Evolutionary conservation across 1,139 yeast genomes (phyloP).

Genomic region (Meyerozyma carpophila): DNA sequence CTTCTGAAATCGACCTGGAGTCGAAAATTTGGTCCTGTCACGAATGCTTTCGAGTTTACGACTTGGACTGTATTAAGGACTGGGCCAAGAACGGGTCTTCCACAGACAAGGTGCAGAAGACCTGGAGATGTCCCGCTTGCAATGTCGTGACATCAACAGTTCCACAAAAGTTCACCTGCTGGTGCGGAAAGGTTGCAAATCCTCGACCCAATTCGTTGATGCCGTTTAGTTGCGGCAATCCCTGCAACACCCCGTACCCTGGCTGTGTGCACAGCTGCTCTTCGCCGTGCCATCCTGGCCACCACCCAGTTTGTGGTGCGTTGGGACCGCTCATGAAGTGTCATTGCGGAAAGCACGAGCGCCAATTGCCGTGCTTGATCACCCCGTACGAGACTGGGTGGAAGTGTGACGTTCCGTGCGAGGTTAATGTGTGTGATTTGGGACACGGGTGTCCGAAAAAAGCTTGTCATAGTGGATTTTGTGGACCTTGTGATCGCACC

Average conservation of each 20-base stretch:
- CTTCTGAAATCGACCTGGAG: constrained; percentile 67
- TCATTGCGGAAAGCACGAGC: constrained; percentile 63
- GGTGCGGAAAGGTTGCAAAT: constrained; percentile 80
- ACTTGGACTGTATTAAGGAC: constrained; percentile 69
- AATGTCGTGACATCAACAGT: constrained; percentile 47
- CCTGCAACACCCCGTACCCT: constrained; percentile 54
- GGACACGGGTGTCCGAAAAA: constrained; percentile 52
- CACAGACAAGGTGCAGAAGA: constrained; percentile 41
- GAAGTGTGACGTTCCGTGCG: constrained; percentile 62
- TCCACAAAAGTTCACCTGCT: constrained; percentile 68
- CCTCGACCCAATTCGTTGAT: constrained; percentile 57
- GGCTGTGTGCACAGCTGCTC: constrained; percentile 76
- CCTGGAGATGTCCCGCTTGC: constrained; percentile 91
- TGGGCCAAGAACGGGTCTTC: constrained; percentile 80
- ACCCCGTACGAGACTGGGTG: constrained; percentile 68
- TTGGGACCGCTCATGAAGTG: constrained; percentile 67
- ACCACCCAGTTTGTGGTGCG: constrained; percentile 79
- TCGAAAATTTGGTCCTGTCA: constrained; percentile 73
- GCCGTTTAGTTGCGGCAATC: constrained; percentile 89
- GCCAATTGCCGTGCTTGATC: constrained; percentile 66
- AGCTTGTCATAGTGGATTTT: constrained; percentile 68
- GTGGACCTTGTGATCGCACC: constrained; percentile 57
- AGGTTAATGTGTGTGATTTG: constrained; percentile 57
- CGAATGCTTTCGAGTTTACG: constrained; percentile 73
- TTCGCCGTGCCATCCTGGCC: constrained; percentile 82